Evolutionary conservation across 2,329 filamentous ascomycete species (phyloP), one percentile per base, ranked within the genome.

Genomic region (Aschersonia sp.): DNA sequence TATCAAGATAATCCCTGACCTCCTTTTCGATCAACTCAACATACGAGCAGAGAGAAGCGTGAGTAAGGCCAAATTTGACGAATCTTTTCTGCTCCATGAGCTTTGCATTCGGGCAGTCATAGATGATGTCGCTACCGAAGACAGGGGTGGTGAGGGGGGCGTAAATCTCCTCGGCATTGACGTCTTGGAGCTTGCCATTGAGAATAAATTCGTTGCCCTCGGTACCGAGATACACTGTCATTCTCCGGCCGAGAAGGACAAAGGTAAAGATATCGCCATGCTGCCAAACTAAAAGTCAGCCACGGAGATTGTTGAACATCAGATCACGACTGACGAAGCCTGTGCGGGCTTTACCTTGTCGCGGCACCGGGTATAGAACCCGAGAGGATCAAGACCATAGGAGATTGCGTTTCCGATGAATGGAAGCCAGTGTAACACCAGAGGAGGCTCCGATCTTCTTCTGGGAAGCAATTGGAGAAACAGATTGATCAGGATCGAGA

Each of bases 41-140:
- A 61, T 90, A 84, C 14, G 64, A 62, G 50, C 68, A 73, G 54
- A 85, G 74, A 2, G 80, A 77, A 30, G 76, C 73, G 49, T 77
- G 74, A 1, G 81, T 84, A 35, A 84, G 73, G 42, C 81, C 80
- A 53, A 80, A 79, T 61, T 85, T 84, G 72, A 84, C 78, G 56
- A 84, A 84, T 70, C 85, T 87, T 71, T 90, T 90, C 67, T 92
- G 86, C 66, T 92, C 85, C 84, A 90, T 89, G 51, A 90, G 72
- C 65, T 88, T 88, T 44, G 82, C 70, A 63, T 89, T 89, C 41
- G 85, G 84, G 62, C 84, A 89, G 64, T 90, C 86, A 64, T 90
- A 90, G 45, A 89, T 81, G 42, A 92, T 82, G 64, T 85, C 79
- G 60, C 75, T 78, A 50, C 86, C 85, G 59, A 92, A 92, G 5